Evolutionary conservation across 129 eudicot species (phyloP).

Genomic region (Tanacetum coccineum): DNA sequence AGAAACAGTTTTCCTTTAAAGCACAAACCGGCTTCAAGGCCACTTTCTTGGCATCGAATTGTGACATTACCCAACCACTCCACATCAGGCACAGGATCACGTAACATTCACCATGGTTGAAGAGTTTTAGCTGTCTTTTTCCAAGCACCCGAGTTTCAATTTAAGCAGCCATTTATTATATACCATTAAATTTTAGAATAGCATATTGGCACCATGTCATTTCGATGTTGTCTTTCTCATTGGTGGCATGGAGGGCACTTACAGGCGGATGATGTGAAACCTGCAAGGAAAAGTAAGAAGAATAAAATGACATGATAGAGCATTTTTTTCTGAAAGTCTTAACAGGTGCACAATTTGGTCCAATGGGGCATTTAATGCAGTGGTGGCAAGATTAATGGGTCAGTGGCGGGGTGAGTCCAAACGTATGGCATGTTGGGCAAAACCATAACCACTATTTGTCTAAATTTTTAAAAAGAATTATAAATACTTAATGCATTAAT

Average conservation of each 20-base stretch:
- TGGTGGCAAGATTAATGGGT: neutral
- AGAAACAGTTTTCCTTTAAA: constrained; percentile 49
- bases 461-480: neutral
- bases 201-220: constrained; percentile 70
- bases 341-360: neutral
- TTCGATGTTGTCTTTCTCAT: constrained; percentile 59
- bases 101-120: too few relatives aligned
- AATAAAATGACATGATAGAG: neutral
- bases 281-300: constrained; percentile 25
- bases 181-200: constrained; percentile 70
- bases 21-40: constrained; percentile 61
- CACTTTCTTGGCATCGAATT: constrained; percentile 65
- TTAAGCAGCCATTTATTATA: constrained; percentile 40
- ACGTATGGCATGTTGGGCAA: neutral
- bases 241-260: constrained; percentile 80
- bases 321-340: neutral
- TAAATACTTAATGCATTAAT: neutral
- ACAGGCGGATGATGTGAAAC: constrained; percentile 97
- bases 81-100: too few relatives aligned
- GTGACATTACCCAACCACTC: constrained; percentile 71
- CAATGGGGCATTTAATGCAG: neutral
- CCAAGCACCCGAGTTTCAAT: constrained; percentile 55
- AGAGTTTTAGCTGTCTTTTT: too few relatives aligned
- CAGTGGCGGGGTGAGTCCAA: neutral
- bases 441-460: neutral